Evolutionary conservation across 495 filamentous ascomycete genomes (phyloP).

Genomic region (Aspergillus saccharolyticus): DNA sequence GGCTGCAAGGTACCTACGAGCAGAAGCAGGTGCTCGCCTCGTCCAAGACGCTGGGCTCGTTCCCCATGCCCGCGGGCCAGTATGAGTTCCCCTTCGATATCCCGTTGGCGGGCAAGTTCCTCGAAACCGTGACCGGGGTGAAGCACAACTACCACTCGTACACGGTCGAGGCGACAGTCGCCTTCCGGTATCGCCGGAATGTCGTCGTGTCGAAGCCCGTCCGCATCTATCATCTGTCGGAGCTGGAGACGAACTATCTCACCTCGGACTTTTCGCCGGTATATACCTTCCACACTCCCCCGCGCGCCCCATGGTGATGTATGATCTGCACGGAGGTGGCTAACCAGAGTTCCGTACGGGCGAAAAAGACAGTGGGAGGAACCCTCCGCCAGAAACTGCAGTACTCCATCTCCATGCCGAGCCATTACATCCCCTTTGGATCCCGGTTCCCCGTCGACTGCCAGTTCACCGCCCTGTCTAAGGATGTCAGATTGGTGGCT

Average conservation of each 20-base stretch:
- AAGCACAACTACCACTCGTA: constrained; percentile 22
- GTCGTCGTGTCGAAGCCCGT: constrained; percentile 10
- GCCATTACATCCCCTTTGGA: constrained; percentile 16
- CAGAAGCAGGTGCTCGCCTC: constrained; percentile 14
- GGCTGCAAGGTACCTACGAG: constrained; percentile 15
- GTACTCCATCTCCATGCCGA: constrained; percentile 16
- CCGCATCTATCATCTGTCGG: neutral
- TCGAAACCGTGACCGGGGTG: constrained; percentile 17
- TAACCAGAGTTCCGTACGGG: too few relatives aligned
- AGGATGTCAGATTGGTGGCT: constrained; percentile 5
- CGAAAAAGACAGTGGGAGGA: neutral
- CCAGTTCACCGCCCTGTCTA: constrained; percentile 13
- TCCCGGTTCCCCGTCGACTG: constrained; percentile 16
- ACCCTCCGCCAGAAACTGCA: constrained; percentile 12
- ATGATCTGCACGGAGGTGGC: too few relatives aligned
- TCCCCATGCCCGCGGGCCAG: constrained; percentile 19
- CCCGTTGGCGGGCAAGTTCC: constrained; percentile 8
- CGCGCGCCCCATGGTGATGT: too few relatives aligned
- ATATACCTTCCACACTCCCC: too few relatives aligned
- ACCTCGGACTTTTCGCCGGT: neutral
- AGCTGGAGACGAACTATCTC: neutral
- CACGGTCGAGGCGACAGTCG: constrained; percentile 16
- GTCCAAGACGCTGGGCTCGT: constrained; percentile 18
- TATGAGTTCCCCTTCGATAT: constrained; percentile 26
- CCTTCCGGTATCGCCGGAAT: constrained; percentile 13